These are phyloP conservation scores for Krasilnikovozyma curviuscula DNA, from an alignment of 768 basidiomycete species.

Conservation along the genomic window DNA sequence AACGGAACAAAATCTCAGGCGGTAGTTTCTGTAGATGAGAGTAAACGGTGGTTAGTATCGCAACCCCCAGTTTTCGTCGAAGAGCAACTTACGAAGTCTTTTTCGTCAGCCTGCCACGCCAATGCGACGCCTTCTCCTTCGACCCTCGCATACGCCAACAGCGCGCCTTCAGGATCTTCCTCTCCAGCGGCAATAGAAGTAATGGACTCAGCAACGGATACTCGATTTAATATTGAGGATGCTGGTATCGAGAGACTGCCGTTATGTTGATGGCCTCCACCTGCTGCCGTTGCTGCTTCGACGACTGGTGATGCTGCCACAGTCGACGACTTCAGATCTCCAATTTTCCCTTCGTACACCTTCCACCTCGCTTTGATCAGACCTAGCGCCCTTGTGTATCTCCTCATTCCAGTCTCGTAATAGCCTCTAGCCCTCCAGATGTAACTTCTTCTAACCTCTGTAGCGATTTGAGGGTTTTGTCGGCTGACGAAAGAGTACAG, in stretches of 20 bases:
- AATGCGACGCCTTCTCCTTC: conserved; percentile 64
- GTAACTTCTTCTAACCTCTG: conserved; percentile 75
- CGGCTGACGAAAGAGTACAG: conserved; percentile 71
- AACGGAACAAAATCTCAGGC: conserved; percentile 64
- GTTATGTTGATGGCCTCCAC: too few species aligned
- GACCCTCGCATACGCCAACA: conserved; percentile 27
- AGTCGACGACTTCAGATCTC: too few species aligned
- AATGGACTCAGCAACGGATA: too few species aligned
- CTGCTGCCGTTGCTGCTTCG: too few species aligned
- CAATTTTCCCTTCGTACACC: too few species aligned
- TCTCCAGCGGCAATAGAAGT: too few species aligned
- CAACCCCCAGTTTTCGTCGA: not conserved
- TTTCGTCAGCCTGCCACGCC: conserved; percentile 78
- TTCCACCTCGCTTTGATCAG: conserved; percentile 58
- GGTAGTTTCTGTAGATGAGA: conserved; percentile 45
- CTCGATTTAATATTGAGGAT: too few species aligned
- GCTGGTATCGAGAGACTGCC: too few species aligned
- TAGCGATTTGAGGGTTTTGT: conserved; percentile 59
- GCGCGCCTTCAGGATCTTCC: not conserved
- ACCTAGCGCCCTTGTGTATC: conserved; percentile 65
- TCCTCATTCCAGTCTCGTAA: conserved; percentile 84
- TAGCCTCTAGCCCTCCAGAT: conserved; percentile 63
- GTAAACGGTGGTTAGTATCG: conserved; percentile 12
- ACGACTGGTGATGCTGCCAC: too few species aligned
- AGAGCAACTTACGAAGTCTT: conserved; percentile 44